phyloP scores from a whole-genome alignment of 116 monocot genomes.

The Trichopus zeylanicus region DNA sequence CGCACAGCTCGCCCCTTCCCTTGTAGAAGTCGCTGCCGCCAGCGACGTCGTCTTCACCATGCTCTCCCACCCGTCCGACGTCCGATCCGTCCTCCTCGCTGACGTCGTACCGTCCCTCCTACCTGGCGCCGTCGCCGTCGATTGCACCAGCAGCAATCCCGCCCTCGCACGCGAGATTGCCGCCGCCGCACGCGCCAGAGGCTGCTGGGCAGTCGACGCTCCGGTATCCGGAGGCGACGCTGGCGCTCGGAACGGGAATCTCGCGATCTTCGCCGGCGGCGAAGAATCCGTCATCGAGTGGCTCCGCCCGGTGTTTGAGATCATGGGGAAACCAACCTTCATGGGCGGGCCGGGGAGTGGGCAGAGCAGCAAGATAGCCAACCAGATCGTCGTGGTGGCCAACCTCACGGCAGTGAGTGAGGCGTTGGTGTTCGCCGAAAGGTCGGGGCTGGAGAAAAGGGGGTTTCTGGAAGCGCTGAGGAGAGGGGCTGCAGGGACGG shows the following conservation, averaged over 20 bases:
- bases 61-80: constrained; percentile 61
- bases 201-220: constrained; percentile 55
- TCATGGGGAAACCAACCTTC: constrained; percentile 27
- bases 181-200: constrained; percentile 9
- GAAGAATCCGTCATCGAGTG: constrained; percentile 29
- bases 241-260: constrained; percentile 57
- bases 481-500: constrained; percentile 39
- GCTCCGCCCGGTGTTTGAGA: constrained; percentile 38
- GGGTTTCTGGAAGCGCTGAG: constrained; percentile 30
- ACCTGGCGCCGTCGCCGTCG: constrained; percentile 34
- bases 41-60: constrained; percentile 64
- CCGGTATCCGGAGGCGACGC: constrained; percentile 77
- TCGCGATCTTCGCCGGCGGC: constrained; percentile 64
- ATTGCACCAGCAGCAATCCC: constrained; percentile 47
- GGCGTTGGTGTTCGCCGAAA: constrained; percentile 37
- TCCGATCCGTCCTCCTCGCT: constrained; percentile 34
- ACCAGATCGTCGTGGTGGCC: constrained; percentile 45
- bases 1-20: constrained; percentile 28
- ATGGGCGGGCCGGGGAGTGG: constrained; percentile 60
- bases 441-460: constrained; percentile 23
- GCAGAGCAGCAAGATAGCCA: constrained; percentile 69
- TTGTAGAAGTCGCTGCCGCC: constrained; percentile 25
- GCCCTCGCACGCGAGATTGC: constrained; percentile 48
- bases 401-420: constrained; percentile 43
- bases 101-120: constrained; percentile 27